Evolutionary conservation across 768 basidiomycete species (phyloP).

Genomic region (Leccinum incarnatum): DNA sequence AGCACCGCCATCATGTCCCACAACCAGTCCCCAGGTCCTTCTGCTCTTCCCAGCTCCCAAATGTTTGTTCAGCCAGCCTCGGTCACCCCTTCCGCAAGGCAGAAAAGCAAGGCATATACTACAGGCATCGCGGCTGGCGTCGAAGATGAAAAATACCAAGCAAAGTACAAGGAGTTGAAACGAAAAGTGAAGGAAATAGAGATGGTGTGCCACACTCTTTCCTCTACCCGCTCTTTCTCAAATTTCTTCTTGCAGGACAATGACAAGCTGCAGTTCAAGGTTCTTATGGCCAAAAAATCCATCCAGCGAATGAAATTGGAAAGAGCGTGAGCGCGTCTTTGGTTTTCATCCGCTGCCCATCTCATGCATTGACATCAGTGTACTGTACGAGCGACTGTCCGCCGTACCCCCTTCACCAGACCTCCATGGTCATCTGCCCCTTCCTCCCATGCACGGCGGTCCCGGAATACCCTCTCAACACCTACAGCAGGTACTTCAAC

Average conservation of each 20-base stretch:
- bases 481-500: conserved; percentile 22
- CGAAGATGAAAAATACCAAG: conserved; percentile 83
- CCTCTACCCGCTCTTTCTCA: conserved; percentile 3
- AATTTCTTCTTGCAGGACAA: conserved; percentile 59
- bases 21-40: conserved; percentile 55
- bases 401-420: conserved; percentile 57
- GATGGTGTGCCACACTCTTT: conserved; percentile 46
- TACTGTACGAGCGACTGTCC: conserved; percentile 76
- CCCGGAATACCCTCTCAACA: conserved; percentile 38
- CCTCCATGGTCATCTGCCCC: conserved; percentile 38
- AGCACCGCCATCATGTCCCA: conserved; percentile 62
- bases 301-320: conserved; percentile 88
- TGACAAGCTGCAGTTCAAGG: conserved; percentile 82
- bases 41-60: conserved; percentile 39
- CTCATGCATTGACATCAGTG: conserved; percentile 40
- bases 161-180: conserved; percentile 86
- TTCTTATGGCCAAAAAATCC: conserved; percentile 73
- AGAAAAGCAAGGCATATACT: conserved; percentile 48
- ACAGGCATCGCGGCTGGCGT: conserved; percentile 74
- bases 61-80: conserved; percentile 32
- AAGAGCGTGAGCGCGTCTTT: conserved; percentile 64
- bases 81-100: conserved; percentile 36
- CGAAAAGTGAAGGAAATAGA: conserved; percentile 88
- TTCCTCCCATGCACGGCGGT: conserved; percentile 33
- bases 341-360: conserved; percentile 19